These are phyloP conservation scores for Spirogloea muscicola DNA, from an alignment of 139 green algal genomes.

Conservation along the genomic window DNA sequence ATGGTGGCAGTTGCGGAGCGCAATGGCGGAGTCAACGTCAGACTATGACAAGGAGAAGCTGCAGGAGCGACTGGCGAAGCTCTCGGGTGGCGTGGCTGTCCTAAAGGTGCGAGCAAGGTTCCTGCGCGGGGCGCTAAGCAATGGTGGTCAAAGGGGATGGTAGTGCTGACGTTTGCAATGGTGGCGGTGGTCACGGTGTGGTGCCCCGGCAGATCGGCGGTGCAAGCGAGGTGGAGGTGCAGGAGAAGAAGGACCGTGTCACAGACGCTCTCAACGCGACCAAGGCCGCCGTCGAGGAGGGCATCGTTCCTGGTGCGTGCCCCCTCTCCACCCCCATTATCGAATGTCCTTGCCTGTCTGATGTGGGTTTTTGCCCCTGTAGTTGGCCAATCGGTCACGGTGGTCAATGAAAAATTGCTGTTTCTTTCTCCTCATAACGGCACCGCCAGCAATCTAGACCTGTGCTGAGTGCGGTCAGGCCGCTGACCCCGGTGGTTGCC, in stretches of 20 bases:
- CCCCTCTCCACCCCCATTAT: background rate
- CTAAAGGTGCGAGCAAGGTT: conserved; percentile 93
- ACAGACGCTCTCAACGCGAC: conserved; percentile 97
- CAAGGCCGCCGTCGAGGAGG: conserved; percentile 98
- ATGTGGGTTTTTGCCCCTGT: too few relatives aligned
- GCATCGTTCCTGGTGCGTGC: conserved; percentile 84
- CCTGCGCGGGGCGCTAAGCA: too few relatives aligned
- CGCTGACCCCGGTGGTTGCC: too few relatives aligned
- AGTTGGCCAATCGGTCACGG: too few relatives aligned
- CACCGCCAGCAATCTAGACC: too few relatives aligned
- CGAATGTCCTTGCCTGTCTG: too few relatives aligned
- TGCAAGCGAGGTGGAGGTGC: conserved; percentile 87
- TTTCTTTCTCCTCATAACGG: too few relatives aligned
- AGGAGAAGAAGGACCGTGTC: conserved; percentile 98
- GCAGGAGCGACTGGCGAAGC: conserved; percentile 97
- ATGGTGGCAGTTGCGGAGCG: conserved; percentile 51
- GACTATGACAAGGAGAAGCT: conserved; percentile 99
- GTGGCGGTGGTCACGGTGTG: too few relatives aligned
- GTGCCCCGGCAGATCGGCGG: conserved; percentile 72
- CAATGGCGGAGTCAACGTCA: conserved; percentile 68
- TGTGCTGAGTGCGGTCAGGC: too few relatives aligned
- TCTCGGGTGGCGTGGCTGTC: conserved; percentile 92
- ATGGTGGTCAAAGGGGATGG: too few relatives aligned
- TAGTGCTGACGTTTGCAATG: too few relatives aligned
- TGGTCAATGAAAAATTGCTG: too few relatives aligned